phyloP scores from a whole-genome alignment of 176 grass and related monocot species.

The Triticum aestivum region IWGSC_CS_RefSeq_v2.1 NC_057795.1:670560085-670560584 shows the following conservation, averaged over 20 bases:
- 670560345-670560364: neutral
- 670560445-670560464: too few species aligned
- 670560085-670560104: neutral
- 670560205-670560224: neutral
- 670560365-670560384: constrained; percentile 5
- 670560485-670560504: constrained; percentile 28
- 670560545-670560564: constrained; percentile 31
- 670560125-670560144: neutral
- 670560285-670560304: constrained; percentile 28
- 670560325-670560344: too few species aligned
- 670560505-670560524: constrained; percentile 58
- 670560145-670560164: neutral
- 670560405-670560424: neutral
- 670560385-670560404: constrained; percentile 2
- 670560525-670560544: constrained; percentile 54
- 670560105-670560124: neutral
- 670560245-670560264: too few species aligned
- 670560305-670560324: constrained; percentile 25
- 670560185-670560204: neutral
- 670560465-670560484: neutral
- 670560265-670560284: too few species aligned
- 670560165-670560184: neutral
- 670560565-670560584: neutral
- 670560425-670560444: too few species aligned
- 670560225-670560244: too few species aligned